A percentile compares a stretch with the other conserved stretches of the same genome.
These are phyloP conservation scores for Ceriops zippeliana DNA, from an alignment of 345 rosid genomes.

Conservation along the genomic window DNA sequence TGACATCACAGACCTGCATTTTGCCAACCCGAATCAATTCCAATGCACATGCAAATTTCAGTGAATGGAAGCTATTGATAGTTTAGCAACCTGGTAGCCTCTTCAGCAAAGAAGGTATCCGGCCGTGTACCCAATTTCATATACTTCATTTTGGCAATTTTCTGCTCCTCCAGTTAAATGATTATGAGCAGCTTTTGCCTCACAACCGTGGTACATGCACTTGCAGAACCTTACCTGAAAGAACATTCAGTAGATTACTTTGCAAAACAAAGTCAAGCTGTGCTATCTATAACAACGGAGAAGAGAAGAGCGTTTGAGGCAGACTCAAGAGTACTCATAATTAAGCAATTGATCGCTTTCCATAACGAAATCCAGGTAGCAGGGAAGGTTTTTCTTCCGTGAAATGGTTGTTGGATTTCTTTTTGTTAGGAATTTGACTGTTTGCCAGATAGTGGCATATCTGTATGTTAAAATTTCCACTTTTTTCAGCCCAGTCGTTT, in stretches of 20 bases:
- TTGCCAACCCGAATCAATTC: constrained; percentile 7
- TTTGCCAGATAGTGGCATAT: too few relatives aligned
- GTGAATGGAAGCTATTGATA: background rate
- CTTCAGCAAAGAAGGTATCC: constrained; percentile 87
- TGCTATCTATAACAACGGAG: too few relatives aligned
- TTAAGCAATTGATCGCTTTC: too few relatives aligned
- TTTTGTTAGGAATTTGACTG: too few relatives aligned
- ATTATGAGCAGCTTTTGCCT: constrained; percentile 7
- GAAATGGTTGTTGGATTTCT: too few relatives aligned
- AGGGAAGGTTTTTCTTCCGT: too few relatives aligned
- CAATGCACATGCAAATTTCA: background rate
- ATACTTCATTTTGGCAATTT: constrained; percentile 63
- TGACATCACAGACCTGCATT: constrained; percentile 67
- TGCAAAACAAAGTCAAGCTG: too few relatives aligned
- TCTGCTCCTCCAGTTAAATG: constrained; percentile 17
- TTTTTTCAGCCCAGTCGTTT: too few relatives aligned
- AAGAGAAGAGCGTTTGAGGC: too few relatives aligned
- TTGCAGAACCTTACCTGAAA: constrained; percentile 6
- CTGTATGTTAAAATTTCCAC: too few relatives aligned
- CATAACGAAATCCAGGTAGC: too few relatives aligned
- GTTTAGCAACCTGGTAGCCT: constrained; percentile 61
- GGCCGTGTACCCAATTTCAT: constrained; percentile 91
- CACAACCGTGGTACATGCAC: constrained; percentile 17
- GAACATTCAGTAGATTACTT: background rate
- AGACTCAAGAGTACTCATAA: too few relatives aligned